Percentiles rank a stretch among this genome's conserved stretches.
Conservation (phyloP, 2,329 filamentous ascomycete genomes). For the Talaromyces sp. region DNA sequence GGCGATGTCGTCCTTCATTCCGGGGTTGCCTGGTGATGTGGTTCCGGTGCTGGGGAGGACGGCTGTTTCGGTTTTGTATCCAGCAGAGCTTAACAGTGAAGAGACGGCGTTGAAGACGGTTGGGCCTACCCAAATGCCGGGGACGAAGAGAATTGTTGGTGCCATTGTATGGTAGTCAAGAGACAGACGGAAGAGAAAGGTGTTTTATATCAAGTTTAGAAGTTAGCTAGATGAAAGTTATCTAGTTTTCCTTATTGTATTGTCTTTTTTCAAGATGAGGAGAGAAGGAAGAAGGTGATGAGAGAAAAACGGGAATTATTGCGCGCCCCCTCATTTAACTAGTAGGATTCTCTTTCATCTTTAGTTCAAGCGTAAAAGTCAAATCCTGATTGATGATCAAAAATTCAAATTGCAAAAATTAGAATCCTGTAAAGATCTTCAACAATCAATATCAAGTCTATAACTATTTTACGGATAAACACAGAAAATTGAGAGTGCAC, state of each 20-base stretch:
- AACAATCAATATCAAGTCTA: too few relatives aligned
- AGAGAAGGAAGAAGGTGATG: not conserved
- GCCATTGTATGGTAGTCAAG: not conserved
- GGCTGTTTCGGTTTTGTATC: not conserved
- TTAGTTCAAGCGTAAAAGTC: too few relatives aligned
- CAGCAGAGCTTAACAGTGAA: not conserved
- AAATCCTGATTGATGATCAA: too few relatives aligned
- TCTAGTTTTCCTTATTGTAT: not conserved
- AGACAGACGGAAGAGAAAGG: not conserved
- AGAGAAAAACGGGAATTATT: too few relatives aligned
- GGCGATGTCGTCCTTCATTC: conserved; percentile 1
- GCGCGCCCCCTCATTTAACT: too few relatives aligned
- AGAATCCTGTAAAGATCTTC: too few relatives aligned
- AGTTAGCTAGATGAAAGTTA: not conserved
- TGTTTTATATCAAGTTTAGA: not conserved
- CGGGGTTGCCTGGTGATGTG: conserved; percentile 1
- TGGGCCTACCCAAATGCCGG: conserved; percentile 1
- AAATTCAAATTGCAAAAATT: too few relatives aligned
- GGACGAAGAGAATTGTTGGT: conserved; percentile 5
- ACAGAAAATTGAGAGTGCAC: too few relatives aligned
- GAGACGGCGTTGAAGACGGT: not conserved
- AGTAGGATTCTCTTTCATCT: too few relatives aligned
- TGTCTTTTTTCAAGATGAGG: not conserved
- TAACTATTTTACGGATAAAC: too few relatives aligned
- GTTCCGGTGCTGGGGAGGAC: not conserved